Base-by-base conservation (phyloP, 805 yeast species). In the Metschnikowia shivogae region DNA sequence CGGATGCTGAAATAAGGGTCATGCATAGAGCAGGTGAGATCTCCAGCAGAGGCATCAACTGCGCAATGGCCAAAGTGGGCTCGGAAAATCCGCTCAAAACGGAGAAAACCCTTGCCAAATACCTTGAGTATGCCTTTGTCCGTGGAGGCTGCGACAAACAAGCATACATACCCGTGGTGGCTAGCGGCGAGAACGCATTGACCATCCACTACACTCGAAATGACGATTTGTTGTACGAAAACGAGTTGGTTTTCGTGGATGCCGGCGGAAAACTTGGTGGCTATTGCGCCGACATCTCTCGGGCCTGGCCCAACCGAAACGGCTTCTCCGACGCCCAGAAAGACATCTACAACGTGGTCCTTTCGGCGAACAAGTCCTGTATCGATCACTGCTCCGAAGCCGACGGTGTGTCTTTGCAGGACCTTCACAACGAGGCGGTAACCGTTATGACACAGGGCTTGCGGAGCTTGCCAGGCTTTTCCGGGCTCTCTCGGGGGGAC, bases 201-300 rank as follows among this genome's bases (percentile, higher is more conserved):
- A 86, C 92, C 33, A 92, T 93, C 48, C 99, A 93, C 65, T 93
- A 93, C 63, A 90, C 96, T 0, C 73, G 96, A 47, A 93, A 93
- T 58, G 96, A 93, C 63, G 96, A 88, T 59, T 64, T 85, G 10
- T 73, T 93, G 50, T 77, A 77, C 46, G 76, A 78, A 35, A 89
- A 82, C 51, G 97, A 92, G 50, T 67, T 87, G 73, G 96, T 89
- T 6, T 77, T 93, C 26, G 89, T 93, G 3, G 99, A 93, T 64
- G 98, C 98, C 3, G 95, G 95, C 1, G 99, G 98, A 4, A 77
- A 86, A 40, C 63, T 84, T 35, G 99, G 98, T 34, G 97, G 97
- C 1, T 93, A 93, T 64, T 83, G 96, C 59, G 83, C 97, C 1
- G 99, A 93, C 64, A 93, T 93, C 37, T 90, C 98, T 2, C 76